Conservation (phyloP, 1,284 basidiomycete genomes). For the Sporisorium exsertum region DNA sequence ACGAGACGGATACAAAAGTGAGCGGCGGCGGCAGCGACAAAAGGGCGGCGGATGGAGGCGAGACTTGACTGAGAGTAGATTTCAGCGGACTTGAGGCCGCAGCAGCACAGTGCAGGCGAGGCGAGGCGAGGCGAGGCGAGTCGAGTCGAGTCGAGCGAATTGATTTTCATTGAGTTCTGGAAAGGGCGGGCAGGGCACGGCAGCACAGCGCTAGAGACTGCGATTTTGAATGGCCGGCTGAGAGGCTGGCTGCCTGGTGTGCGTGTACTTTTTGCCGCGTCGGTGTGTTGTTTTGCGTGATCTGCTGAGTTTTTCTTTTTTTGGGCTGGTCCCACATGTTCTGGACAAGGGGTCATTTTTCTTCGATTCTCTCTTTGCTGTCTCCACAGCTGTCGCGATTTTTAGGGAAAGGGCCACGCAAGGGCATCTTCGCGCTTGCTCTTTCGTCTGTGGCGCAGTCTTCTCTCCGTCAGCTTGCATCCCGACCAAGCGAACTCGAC, state of each 20-base stretch:
- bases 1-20: no score
- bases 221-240: no score
- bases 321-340: background rate
- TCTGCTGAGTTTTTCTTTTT: no score
- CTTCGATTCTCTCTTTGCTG: background rate
- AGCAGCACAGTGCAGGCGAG: background rate
- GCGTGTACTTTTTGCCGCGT: background rate
- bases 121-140: background rate
- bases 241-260: no score
- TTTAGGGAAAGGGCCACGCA: background rate
- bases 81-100: background rate
- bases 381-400: no score
- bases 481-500: background rate
- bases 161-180: background rate
- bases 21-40: no score
- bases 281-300: background rate
- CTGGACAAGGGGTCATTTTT: conserved; percentile 2
- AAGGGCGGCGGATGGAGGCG: no score
- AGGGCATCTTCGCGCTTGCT: background rate
- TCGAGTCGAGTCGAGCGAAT: background rate
- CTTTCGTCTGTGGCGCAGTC: background rate
- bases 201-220: no score
- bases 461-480: conserved; percentile 2
- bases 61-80: background rate
- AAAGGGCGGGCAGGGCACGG: no score